Evolutionary conservation across 768 basidiomycete genomes (phyloP).

Genomic region (Leccinum obscurum): DNA sequence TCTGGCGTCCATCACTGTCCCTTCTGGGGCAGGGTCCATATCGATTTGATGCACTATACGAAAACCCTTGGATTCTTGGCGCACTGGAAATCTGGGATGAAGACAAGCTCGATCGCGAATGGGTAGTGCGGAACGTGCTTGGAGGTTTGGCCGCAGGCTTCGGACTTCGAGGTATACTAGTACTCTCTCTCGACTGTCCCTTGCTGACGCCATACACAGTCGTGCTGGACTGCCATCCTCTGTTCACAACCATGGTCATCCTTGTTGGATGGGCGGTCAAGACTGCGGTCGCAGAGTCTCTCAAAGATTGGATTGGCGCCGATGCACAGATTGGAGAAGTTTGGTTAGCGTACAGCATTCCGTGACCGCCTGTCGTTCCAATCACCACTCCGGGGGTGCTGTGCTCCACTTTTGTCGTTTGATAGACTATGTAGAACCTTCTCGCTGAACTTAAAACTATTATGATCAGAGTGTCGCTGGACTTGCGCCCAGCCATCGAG

Average conservation of each 20-base stretch:
- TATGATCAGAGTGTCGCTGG: conserved; percentile 11
- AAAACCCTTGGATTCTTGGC: conserved; percentile 37
- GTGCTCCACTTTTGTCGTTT: conserved; percentile 4
- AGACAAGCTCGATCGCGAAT: conserved; percentile 74
- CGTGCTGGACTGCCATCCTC: conserved; percentile 72
- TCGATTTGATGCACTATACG: conserved; percentile 27
- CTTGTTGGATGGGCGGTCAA: conserved; percentile 73
- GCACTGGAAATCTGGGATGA: conserved; percentile 65
- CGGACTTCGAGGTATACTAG: conserved; percentile 66
- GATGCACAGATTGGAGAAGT: conserved; percentile 57
- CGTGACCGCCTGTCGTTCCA: conserved; percentile 32
- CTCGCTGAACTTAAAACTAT: background rate
- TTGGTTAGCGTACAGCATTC: conserved; percentile 85
- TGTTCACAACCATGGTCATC: conserved; percentile 75
- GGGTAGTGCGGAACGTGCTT: conserved; percentile 80
- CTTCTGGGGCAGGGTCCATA: conserved; percentile 20
- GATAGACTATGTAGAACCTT: background rate
- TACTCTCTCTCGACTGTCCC: background rate
- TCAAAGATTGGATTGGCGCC: conserved; percentile 68
- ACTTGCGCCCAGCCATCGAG: background rate
- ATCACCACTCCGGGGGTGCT: background rate
- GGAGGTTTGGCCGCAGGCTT: conserved; percentile 89
- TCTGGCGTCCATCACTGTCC: conserved; percentile 61
- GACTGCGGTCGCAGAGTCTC: conserved; percentile 57
- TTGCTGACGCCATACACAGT: conserved; percentile 42